Conservation (phyloP, 2,329 filamentous ascomycete genomes). For the Fusarium albidum region DNA sequence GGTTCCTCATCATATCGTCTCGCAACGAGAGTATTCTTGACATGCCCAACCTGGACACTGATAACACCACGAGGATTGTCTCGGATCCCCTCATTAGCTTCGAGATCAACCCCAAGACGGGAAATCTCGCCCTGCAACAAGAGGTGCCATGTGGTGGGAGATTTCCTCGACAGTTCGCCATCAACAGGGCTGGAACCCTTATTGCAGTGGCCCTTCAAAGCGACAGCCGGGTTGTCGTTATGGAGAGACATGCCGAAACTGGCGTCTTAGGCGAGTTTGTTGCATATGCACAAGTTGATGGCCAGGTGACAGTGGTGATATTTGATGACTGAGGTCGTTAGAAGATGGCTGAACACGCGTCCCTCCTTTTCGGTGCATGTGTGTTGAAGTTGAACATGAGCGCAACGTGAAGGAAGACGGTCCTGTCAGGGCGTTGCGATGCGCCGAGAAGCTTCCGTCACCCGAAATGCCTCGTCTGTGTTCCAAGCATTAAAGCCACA, state of each 20-base stretch:
- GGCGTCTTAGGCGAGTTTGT: slow-evolving; percentile 63
- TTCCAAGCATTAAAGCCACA: slow-evolving; percentile 1
- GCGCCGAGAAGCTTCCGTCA: not conserved
- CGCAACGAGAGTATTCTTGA: slow-evolving; percentile 67
- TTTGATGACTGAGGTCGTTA: slow-evolving; percentile 51
- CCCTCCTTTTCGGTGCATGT: slow-evolving; percentile 7
- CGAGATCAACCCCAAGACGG: slow-evolving; percentile 61
- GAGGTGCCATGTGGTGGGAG: slow-evolving; percentile 70
- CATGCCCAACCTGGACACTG: slow-evolving; percentile 54
- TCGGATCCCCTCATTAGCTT: slow-evolving; percentile 74
- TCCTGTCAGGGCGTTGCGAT: not conserved
- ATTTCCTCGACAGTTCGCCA: slow-evolving; percentile 71
- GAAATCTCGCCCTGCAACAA: slow-evolving; percentile 63
- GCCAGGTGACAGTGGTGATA: slow-evolving; percentile 56
- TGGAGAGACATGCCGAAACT: slow-evolving; percentile 64
- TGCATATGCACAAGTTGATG: slow-evolving; percentile 52
- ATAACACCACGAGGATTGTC: slow-evolving; percentile 53
- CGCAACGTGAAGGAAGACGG: not conserved
- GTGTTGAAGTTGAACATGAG: not conserved
- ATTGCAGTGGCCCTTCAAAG: slow-evolving; percentile 73
- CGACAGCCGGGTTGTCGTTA: slow-evolving; percentile 67
- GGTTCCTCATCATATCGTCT: slow-evolving; percentile 73
- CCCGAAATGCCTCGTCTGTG: not conserved
- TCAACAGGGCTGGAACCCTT: slow-evolving; percentile 70
- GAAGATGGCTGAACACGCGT: not conserved